Conservation (phyloP, 2,329 filamentous ascomycete genomes). For the Apiospora sp. region DNA sequence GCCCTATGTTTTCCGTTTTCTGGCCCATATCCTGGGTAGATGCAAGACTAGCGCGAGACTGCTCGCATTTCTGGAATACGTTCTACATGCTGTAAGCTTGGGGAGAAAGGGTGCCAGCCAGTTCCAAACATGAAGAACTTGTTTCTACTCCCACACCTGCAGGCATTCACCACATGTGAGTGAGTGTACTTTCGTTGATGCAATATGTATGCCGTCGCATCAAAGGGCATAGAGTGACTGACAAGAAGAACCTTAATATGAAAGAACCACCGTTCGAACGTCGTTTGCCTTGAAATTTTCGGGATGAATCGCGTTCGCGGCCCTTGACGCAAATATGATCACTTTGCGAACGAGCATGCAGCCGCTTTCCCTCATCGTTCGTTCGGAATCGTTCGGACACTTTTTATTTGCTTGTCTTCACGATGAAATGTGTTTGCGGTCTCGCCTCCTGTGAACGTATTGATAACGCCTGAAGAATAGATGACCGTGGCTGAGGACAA, state of each 20-base stretch:
- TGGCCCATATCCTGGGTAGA: not conserved
- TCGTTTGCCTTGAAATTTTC: no score
- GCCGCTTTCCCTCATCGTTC: no score
- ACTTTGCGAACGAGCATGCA: no score
- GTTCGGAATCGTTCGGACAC: no score
- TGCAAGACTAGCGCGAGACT: not conserved
- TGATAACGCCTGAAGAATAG: no score
- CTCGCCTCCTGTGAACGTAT: not conserved
- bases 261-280: not conserved
- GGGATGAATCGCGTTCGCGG: no score
- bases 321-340: no score
- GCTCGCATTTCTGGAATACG: not conserved
- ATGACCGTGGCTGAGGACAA: not conserved
- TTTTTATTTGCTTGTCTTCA: no score
- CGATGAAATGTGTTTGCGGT: no score
- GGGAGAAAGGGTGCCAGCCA: not conserved
- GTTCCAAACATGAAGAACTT: not conserved
- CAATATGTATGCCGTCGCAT: not conserved
- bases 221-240: not conserved
- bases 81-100: not conserved
- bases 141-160: not conserved
- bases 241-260: not conserved
- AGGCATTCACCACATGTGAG: not conserved
- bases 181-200: not conserved
- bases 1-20: not conserved